Conservation (phyloP, 176 grass and related monocot species). For the Aegilops sharonensis region DNA sequence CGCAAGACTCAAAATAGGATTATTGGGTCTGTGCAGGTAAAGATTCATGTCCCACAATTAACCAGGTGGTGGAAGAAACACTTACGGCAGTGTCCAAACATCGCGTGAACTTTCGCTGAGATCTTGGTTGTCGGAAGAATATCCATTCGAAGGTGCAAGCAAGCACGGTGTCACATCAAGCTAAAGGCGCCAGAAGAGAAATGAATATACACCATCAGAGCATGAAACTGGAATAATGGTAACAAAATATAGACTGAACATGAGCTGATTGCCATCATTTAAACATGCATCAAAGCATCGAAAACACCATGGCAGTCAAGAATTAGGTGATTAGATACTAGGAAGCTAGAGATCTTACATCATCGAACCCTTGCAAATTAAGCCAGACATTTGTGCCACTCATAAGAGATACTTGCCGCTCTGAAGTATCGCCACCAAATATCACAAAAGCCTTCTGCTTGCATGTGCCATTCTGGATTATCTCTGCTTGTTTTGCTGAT, state of each 20-base stretch:
- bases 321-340: neutral
- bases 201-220: slow-evolving; percentile 3
- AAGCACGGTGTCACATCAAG: slow-evolving; percentile 93
- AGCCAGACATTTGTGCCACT: slow-evolving; percentile 99
- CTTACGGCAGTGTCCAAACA: slow-evolving; percentile 92
- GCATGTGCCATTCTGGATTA: slow-evolving; percentile 29
- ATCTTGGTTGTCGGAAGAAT: slow-evolving; percentile 40
- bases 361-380: slow-evolving; percentile 85
- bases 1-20: neutral
- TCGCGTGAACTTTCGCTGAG: slow-evolving; percentile 37
- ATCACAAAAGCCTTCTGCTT: slow-evolving; percentile 81
- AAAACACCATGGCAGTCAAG: neutral
- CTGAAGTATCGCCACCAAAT: slow-evolving; percentile 93
- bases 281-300: neutral
- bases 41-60: neutral
- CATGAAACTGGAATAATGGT: slow-evolving; percentile 11
- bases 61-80: slow-evolving; percentile 4
- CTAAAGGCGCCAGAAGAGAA: slow-evolving; percentile 45
- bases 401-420: slow-evolving; percentile 97
- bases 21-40: neutral
- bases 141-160: slow-evolving; percentile 68
- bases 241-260: slow-evolving; percentile 24
- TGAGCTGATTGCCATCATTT: neutral
- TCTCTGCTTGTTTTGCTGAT: slow-evolving; percentile 29
- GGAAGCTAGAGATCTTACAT: slow-evolving; percentile 60